Base-by-base conservation (phyloP, 305 asterid species). In the Coffea humblotiana region DNA sequence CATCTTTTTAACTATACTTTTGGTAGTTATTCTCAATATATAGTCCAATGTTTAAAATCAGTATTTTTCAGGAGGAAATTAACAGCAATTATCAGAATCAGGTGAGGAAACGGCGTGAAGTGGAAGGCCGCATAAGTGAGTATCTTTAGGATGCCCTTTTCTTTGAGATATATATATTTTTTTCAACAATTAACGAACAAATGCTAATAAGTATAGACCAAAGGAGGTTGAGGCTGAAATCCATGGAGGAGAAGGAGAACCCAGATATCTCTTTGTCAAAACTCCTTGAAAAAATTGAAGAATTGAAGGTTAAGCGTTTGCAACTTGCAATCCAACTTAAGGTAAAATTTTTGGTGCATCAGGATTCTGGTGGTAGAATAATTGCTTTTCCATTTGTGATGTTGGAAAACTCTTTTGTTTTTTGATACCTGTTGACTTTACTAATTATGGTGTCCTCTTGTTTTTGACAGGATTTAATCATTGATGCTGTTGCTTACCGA, bases 401-500 rank as follows among this genome's bases (percentile, higher is more conserved):
- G 7, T 16, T 43, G 52, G 74, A 32, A 27, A 60, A 80, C 84
- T 75, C 83, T 73, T 74, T 83, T 82, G 73, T 74, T 74, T 83
- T 82, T 75, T 72, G 78, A 75, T 63, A 72, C 43, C 12, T 43
- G 58, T 54, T 60, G 78, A 19, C 54, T 63, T 45, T 64, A 74
- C 58, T 78, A 77, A 47, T 52, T 75, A 15, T 15, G 19, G 16
- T 52, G 19, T 78, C 66, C 63, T 25, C 78, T 74, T 74, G 66
- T 80, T 84, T 81, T 80, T 82, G 84, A 75, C 88, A 95, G 99
- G 80, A 86, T 85, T 88, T 88, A 82, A 93, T 96, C 70, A 79
- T 80, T 67, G 97, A 92, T 82, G 97, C 98, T 85, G 93, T 91
- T 83, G 93, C 91, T 87, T 79, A 79, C 72, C 87, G 95, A 49